Evolutionary conservation across 2,329 filamentous ascomycete genomes (phyloP), one percentile per base, ranked within the genome.

Genomic region (Diaporthe nobilis): DNA sequence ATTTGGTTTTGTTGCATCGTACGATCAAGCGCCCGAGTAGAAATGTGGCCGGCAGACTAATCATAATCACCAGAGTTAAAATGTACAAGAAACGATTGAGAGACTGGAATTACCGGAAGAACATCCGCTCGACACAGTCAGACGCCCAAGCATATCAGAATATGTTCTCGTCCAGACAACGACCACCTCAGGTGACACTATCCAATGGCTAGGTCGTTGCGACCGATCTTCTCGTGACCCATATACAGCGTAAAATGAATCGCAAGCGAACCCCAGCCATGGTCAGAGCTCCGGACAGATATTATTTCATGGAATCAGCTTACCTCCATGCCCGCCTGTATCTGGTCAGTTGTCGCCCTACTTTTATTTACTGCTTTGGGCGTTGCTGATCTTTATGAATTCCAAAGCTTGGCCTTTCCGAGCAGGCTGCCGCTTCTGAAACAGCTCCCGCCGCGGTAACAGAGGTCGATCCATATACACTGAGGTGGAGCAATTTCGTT

Each of bases 1-100:
- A 31, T 70, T 72, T 39, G 44, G 34, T 1, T 72, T 75, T 34
- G 25, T 53, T 57, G 73, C 73, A 49, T 75, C 73, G 73, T 75
- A 75, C 2, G 39, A 15, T 10, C 13, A 47, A 20, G 13, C 58
- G 12, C 7, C 17, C n/a, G 37, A 34, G 1, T 6, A 10, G 39
- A 31, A 31, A 6, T 6, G 15, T 47, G 22, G 34, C 12, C 6
- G 2, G 17, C 7, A 22, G 39, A 31, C 39, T 63, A 22, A 28
- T 47, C 8, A 25, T 22, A 1, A 58, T 58, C 1, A 34, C 1
- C 20, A 72, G 68, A n/a, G n/a, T 20, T 12, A 72, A 72, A n/a
- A 51, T 58, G 60, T 75, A 68, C 31, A 75, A 75, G 51, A 70
- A 60, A 53, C 37, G 60, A 6, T 22, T 75, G 5, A 72, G 47